These are phyloP conservation scores for Raphanus hybrid DNA, from an alignment of 441 rosid species.

Conservation along the genomic window DNA sequence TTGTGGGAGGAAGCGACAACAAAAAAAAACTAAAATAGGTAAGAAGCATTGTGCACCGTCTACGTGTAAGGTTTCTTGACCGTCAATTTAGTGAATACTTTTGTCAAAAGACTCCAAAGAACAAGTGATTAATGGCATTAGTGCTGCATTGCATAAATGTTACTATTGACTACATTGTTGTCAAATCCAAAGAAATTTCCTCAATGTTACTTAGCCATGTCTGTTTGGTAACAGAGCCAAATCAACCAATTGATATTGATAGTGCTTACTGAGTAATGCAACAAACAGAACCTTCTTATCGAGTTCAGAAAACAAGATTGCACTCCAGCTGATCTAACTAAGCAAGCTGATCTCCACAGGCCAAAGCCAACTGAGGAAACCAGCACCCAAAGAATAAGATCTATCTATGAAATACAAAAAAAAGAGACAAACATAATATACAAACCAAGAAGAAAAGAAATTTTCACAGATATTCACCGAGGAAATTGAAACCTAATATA, in stretches of 20 bases:
- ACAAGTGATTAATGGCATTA: background rate
- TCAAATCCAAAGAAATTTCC: background rate
- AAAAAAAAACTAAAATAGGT: background rate
- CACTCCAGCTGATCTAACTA: slow-evolving; percentile 10
- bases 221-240: background rate
- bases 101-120: background rate
- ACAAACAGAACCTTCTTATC: slow-evolving; percentile 1
- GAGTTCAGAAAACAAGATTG: slow-evolving; percentile 8
- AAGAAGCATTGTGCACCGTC: slow-evolving; percentile 25
- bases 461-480: background rate
- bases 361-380: background rate
- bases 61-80: slow-evolving; percentile 27
- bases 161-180: background rate
- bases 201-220: background rate
- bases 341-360: background rate
- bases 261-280: background rate
- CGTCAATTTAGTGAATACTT: slow-evolving; percentile 17
- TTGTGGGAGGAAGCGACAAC: slow-evolving; percentile 30
- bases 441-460: slow-evolving; percentile 12
- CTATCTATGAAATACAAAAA: background rate
- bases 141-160: too few species aligned
- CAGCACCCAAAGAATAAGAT: slow-evolving; percentile 1
- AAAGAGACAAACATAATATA: background rate
- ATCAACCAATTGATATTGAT: background rate
- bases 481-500: slow-evolving; percentile 10